Evolutionary conservation across 1,139 yeast species (phyloP).

Genomic region (Pichia sp.): DNA sequence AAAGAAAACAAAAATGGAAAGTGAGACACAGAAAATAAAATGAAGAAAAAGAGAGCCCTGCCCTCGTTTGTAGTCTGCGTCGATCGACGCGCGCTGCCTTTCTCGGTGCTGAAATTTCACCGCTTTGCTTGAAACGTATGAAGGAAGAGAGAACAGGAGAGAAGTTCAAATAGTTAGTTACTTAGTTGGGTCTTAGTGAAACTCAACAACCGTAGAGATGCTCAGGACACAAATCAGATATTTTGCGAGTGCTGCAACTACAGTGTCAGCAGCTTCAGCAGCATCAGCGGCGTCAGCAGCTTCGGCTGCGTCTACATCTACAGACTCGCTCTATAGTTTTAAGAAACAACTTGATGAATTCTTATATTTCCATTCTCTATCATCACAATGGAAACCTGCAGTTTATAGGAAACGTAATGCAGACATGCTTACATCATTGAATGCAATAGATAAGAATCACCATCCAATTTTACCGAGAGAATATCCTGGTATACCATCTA

Average conservation of each 20-base stretch:
- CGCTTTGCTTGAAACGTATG: background rate
- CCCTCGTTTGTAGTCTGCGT: background rate
- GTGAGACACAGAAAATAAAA: background rate
- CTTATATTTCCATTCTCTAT: conserved; percentile 26
- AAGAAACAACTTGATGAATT: conserved; percentile 26
- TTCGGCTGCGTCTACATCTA: background rate
- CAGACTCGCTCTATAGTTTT: conserved; percentile 16
- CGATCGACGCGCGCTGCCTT: too few species aligned
- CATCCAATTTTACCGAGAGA: conserved; percentile 33
- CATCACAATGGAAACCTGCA: conserved; percentile 31
- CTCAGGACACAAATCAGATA: background rate
- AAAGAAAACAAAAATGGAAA: background rate
- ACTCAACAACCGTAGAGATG: too few species aligned
- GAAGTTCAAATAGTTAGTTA: too few species aligned
- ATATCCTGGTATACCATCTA: conserved; percentile 32
- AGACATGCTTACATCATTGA: conserved; percentile 42
- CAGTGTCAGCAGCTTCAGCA: background rate
- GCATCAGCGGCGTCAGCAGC: background rate
- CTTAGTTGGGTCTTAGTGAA: too few species aligned
- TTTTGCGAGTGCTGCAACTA: background rate
- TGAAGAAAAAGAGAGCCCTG: background rate
- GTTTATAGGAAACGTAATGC: conserved; percentile 41
- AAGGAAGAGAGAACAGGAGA: background rate
- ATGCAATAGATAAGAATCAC: conserved; percentile 40
- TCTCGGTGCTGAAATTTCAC: too few species aligned